Evolutionary conservation across 225 moss, liverwort and hornwort species (phyloP), one percentile per base, ranked within the genome.

Genomic region (Pseudisothecium myosuroides): DNA sequence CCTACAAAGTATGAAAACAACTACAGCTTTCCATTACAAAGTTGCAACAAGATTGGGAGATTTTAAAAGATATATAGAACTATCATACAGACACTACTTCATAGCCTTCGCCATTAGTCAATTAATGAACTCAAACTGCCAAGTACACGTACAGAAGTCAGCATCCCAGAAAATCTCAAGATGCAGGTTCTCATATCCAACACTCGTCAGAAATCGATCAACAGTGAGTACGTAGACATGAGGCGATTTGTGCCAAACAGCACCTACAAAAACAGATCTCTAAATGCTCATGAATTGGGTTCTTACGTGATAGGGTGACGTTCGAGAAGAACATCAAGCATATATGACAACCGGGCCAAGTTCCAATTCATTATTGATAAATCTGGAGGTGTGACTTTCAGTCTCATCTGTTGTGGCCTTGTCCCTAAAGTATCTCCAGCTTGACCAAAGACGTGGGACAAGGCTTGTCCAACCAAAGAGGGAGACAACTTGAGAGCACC

Each of bases 281-380:
- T 64, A 62, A 86, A 90, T 47, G 84, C 80, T 86, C 88, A 76
- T 75, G 60, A 84, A 89, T 71, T 84, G 63, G 73, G 78, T 67
- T 88, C 95, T 95, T 90, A 95, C 95, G 95, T 92, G 80, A 95
- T 87, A 84, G 95, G 95, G 90, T 94, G 95, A 81, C 93, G 93
- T 85, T 95, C 95, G 71, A 95, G 94, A 82, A 95, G 90, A 62
- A 95, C 93, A 89, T 95, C 95, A 85, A 95, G 89, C 92, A 92
- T 94, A 79, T 95, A 95, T 24, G 95, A 95, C 82, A 95, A 87
- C 84, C 94, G 94, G 56, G 94, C 93, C 75, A 90, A 75, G 82
- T 88, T 95, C 94, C 94, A 94, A 87, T 90, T 93, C 92, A 93
- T 88, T 60, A 89, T 78, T 62, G 92, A 87, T 74, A 94, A 73